Evolutionary conservation across 2,329 filamentous ascomycete species (phyloP).

Genomic region (Myriangium duriaei): DNA sequence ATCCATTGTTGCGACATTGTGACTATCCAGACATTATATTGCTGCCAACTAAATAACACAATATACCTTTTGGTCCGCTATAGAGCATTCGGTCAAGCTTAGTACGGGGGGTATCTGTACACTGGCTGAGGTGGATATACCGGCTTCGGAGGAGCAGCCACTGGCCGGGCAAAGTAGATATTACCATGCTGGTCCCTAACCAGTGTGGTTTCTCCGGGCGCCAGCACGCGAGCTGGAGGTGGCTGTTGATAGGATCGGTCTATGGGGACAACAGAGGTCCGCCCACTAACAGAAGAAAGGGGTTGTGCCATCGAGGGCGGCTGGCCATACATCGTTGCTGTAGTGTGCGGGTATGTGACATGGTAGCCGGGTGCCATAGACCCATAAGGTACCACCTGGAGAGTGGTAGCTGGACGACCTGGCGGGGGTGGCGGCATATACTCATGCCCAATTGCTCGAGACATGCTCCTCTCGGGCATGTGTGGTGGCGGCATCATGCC

Average conservation of each 20-base stretch:
- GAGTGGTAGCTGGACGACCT: background rate
- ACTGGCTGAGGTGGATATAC: conserved; percentile 39
- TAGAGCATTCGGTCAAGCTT: too few species aligned
- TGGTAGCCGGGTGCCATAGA: background rate
- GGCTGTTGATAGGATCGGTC: background rate
- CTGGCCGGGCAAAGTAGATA: conserved; percentile 52
- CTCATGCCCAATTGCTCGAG: too few species aligned
- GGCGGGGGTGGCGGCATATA: background rate
- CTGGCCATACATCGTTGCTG: background rate
- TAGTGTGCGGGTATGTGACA: background rate
- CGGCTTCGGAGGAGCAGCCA: conserved; percentile 35
- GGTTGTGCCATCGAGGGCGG: background rate
- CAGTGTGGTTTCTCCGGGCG: conserved; percentile 25
- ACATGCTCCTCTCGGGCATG: too few species aligned
- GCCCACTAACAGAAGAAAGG: background rate
- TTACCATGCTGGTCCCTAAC: conserved; percentile 74
- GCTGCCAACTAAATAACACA: too few species aligned
- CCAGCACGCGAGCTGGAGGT: conserved; percentile 15
- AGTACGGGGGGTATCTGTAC: background rate
- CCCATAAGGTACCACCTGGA: background rate
- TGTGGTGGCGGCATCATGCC: background rate
- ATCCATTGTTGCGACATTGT: too few species aligned
- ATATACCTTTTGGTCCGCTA: too few species aligned
- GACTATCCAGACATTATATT: too few species aligned
- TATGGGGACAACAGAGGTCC: background rate